Evolutionary conservation across 73 alveolate species (phyloP), one percentile per base, ranked within the genome.

Genomic region (Uronychia setigera): DNA sequence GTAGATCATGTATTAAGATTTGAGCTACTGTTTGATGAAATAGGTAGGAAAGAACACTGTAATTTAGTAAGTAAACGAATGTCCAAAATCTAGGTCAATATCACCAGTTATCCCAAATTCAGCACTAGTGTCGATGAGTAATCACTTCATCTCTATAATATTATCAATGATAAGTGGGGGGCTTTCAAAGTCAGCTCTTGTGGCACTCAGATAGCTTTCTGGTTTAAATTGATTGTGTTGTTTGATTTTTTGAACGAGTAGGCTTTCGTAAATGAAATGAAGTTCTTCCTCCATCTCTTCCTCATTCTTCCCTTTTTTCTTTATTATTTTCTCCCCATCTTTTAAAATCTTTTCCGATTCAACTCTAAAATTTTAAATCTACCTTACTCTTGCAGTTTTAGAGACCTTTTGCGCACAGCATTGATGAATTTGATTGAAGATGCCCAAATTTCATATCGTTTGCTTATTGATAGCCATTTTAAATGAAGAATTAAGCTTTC

Each of bases 11-110:
- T 84, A 89, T 29, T 87, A 32, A 32, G 89, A 57, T 80, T 84
- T 83, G 31, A 89, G 76, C 1, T 80, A 75, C 29, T 89, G 87
- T 35, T 82, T 89, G 34, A 80, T 80, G 83, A 89, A 89, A 29
- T 84, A 81, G 67, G 82, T 79, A 0, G 95, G 95, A 74, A 89
- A 89, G 89, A 84, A 89, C 31, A 89, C 78, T 0, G 93, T 80
- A 0, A 92, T 83, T 75, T 92, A 83, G 74, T 92, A 92, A 34
- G 94, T 80, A 79, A 92, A 92, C 0, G 97, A 92, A 32, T 85
- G 84, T 1, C 97, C 97, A 29, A 80, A 85, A 57, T 92, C 97
- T 13, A 92, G 79, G 67, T 92, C 95, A 59, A 92, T 81, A 67
- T 92, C 94, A 29, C 94, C 94, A 35, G 60, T 77, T 13, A 92